Conservation (phyloP, 352 stramenopile genomes). For the Globisporangium solare region DNA sequence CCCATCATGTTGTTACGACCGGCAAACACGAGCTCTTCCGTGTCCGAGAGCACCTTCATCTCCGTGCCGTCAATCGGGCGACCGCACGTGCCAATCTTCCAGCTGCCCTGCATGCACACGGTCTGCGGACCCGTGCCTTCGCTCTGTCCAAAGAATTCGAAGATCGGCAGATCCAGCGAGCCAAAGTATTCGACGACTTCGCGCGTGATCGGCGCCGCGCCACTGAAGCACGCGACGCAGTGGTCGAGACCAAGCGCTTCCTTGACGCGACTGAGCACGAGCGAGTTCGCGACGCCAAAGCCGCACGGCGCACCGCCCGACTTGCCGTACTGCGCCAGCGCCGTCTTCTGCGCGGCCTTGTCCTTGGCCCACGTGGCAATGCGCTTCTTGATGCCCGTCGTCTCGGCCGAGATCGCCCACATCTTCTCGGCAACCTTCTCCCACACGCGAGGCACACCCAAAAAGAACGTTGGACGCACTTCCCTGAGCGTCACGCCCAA, state of each 20-base stretch:
- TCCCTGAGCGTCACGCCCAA: constrained; percentile 83
- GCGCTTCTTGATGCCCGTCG: constrained; percentile 89
- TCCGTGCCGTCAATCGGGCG: constrained; percentile 65
- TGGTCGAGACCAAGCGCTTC: constrained; percentile 90
- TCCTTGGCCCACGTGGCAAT: constrained; percentile 90
- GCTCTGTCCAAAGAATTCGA: constrained; percentile 93
- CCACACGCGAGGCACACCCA: constrained; percentile 89
- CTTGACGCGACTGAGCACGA: constrained; percentile 87
- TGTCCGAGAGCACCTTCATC: constrained; percentile 51
- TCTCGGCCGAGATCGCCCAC: constrained; percentile 77
- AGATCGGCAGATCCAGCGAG: constrained; percentile 92
- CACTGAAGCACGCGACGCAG: constrained; percentile 66
- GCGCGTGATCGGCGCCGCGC: constrained; percentile 90
- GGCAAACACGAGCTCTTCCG: constrained; percentile 70
- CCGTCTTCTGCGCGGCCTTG: constrained; percentile 74
- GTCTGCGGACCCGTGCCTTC: constrained; percentile 87
- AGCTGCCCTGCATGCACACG: constrained; percentile 69
- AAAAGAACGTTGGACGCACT: constrained; percentile 86
- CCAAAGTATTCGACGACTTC: constrained; percentile 94
- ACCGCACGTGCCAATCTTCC: constrained; percentile 88
- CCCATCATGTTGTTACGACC: constrained; percentile 90
- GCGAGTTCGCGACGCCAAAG: constrained; percentile 83
- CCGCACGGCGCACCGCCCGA: constrained; percentile 84
- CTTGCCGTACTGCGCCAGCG: constrained; percentile 79
- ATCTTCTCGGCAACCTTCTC: constrained; percentile 93